Base-by-base conservation (phyloP, 2,329 filamentous ascomycete genomes). In the Fusarium tanahbumbuense region DNA sequence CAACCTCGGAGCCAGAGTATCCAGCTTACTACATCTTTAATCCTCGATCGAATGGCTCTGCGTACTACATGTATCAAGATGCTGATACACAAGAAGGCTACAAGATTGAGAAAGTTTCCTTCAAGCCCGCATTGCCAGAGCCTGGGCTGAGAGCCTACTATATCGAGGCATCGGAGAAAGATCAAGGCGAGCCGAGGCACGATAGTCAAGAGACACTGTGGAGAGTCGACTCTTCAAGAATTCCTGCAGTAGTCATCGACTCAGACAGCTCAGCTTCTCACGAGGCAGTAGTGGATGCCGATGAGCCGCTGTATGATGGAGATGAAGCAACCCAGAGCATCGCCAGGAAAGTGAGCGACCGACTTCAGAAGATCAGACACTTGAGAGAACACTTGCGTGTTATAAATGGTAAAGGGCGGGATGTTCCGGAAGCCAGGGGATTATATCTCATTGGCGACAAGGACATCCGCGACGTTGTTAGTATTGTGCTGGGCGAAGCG, bases 381-480 rank as follows among this genome's bases (percentile, higher is more conserved):
- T 45, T 70, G 23, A 62, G 62, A 42, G 59, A 58, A 16, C 67
- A 73, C n/a, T 44, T 70, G 8, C 56, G 62, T n/a, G 34, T 64
- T 22, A 64, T 67, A 23, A 61, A 72, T 18, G 62, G 52, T 1
- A 42, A 62, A 30, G 70, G 73, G 0, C 62, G 62, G 22, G 34
- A 64, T 28, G 48, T 70, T 9, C 41, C 63, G 6, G 61, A 57
- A 12, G 57, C 62, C 9, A 67, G 56, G 5, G 54, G 61, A 13
- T 42, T 75, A n/a, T 76, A 75, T 53, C 65, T 76, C 12, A 56
- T 76, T 13, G 48, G 63, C 5, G 64, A 73, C 32, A 56, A 64
- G 28, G 74, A 76, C 20, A 74, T 76, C 32, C 64, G 60, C n/a
- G 67, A 75, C 18, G 63, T 75, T 15, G 70, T 76, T 13, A 48